These are phyloP conservation scores for Rheum nobile DNA, from an alignment of 148 eudicot genomes.

Conservation along the genomic window DNA sequence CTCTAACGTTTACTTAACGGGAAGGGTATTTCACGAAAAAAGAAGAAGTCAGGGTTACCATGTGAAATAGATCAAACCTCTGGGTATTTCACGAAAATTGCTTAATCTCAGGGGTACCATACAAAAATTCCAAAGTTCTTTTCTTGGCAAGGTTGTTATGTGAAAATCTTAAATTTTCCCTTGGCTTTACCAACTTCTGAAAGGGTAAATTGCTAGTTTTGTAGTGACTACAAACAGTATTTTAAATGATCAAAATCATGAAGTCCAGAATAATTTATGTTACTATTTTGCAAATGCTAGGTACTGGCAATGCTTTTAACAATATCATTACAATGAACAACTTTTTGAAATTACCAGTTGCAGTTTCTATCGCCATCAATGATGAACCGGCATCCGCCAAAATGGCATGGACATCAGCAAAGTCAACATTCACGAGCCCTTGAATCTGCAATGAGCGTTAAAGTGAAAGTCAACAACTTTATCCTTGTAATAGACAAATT, in stretches of 20 bases:
- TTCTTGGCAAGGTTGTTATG: background rate
- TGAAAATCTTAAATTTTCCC: background rate
- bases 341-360: slow-evolving; percentile 50
- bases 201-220: background rate
- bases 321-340: too few species aligned
- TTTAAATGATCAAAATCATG: background rate
- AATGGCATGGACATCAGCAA: slow-evolving; percentile 97
- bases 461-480: too few species aligned
- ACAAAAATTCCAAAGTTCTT: too few species aligned
- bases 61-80: too few species aligned
- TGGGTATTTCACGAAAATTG: too few species aligned
- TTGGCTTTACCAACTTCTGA: background rate
- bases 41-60: background rate
- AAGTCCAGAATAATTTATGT: background rate
- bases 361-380: slow-evolving; percentile 96
- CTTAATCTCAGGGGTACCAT: too few species aligned
- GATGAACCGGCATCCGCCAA: slow-evolving; percentile 99
- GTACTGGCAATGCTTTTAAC: too few species aligned
- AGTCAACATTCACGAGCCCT: slow-evolving; percentile 96
- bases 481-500: too few species aligned
- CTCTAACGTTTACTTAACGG: too few species aligned
- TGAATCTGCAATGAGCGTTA: too few species aligned
- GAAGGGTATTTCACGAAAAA: too few species aligned
- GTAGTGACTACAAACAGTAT: background rate
- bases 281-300: too few species aligned